A percentile compares a stretch with the other conserved stretches of the same genome.
Conservation (phyloP, 257 asterid genomes). For the Datura wrightii region DNA sequence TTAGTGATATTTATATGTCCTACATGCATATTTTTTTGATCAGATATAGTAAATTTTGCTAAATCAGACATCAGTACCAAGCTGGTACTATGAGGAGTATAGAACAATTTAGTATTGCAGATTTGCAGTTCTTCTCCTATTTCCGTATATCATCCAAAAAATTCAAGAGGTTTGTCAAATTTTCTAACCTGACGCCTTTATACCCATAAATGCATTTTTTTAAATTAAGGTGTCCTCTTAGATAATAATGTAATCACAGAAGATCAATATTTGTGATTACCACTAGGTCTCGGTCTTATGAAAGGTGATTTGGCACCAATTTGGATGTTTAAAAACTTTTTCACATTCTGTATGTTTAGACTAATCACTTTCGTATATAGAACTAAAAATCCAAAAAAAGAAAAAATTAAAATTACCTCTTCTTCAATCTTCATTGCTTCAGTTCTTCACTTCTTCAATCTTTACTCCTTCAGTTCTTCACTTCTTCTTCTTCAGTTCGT, state of each 20-base stretch:
- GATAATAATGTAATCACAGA: not conserved
- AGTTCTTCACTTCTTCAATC: too few relatives aligned
- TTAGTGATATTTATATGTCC: constrained; percentile 3
- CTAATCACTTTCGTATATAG: not conserved
- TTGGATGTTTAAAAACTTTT: not conserved
- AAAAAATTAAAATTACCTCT: too few relatives aligned
- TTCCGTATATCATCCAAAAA: not conserved
- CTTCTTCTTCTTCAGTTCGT: too few relatives aligned
- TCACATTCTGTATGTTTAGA: constrained; percentile 5
- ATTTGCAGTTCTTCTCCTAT: not conserved
- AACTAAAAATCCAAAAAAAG: too few relatives aligned
- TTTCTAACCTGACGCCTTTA: not conserved
- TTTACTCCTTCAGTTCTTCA: too few relatives aligned
- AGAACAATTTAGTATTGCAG: not conserved
- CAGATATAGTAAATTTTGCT: not conserved
- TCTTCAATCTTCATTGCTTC: too few relatives aligned
- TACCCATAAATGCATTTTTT: not conserved
- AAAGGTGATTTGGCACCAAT: not conserved
- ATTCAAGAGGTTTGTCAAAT: not conserved
- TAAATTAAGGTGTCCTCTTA: not conserved
- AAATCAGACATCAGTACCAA: not conserved
- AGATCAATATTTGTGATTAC: not conserved
- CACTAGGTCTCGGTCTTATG: not conserved
- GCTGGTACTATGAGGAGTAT: not conserved
- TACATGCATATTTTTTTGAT: not conserved